phyloP scores from a whole-genome alignment of 1,139 yeast species.

The Hanseniaspora gamundiae region DNA sequence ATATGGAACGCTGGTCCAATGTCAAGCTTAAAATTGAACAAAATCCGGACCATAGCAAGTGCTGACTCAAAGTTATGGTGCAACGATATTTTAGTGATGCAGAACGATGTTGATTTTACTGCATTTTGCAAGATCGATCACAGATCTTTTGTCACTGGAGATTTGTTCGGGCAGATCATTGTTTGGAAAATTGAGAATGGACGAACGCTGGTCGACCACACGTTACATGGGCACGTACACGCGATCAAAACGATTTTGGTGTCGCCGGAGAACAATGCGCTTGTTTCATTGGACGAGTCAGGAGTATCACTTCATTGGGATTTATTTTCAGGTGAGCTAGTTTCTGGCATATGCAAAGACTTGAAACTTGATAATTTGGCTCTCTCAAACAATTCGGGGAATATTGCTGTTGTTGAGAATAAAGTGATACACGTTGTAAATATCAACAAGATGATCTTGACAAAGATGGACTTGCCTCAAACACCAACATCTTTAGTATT shows the following conservation, averaged over 20 bases:
- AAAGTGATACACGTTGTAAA: conserved; percentile 31
- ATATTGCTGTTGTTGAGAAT: conserved; percentile 30
- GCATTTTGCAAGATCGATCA: conserved; percentile 11
- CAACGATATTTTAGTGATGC: not conserved
- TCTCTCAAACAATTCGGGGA: conserved; percentile 46
- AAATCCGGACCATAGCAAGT: not conserved
- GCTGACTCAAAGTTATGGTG: not conserved
- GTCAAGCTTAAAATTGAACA: not conserved
- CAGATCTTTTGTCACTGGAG: conserved; percentile 16
- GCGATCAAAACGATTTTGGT: conserved; percentile 32
- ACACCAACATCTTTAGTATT: conserved; percentile 16
- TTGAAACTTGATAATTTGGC: conserved; percentile 25
- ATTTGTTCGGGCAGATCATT: conserved; percentile 21
- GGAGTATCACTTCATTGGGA: conserved; percentile 54
- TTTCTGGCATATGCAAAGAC: conserved; percentile 30
- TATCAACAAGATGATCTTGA: conserved; percentile 41
- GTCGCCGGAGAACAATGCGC: conserved; percentile 39
- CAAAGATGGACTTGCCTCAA: conserved; percentile 11
- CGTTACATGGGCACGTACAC: conserved; percentile 43
- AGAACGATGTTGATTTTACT: not conserved
- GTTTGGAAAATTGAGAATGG: conserved; percentile 34
- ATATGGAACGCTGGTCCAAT: not conserved
- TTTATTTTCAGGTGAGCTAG: conserved; percentile 35
- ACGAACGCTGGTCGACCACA: not conserved
- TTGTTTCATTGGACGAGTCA: conserved; percentile 37